Conservation (phyloP, 805 yeast species). For the Groenewaldozyma tartarivorans region DNA sequence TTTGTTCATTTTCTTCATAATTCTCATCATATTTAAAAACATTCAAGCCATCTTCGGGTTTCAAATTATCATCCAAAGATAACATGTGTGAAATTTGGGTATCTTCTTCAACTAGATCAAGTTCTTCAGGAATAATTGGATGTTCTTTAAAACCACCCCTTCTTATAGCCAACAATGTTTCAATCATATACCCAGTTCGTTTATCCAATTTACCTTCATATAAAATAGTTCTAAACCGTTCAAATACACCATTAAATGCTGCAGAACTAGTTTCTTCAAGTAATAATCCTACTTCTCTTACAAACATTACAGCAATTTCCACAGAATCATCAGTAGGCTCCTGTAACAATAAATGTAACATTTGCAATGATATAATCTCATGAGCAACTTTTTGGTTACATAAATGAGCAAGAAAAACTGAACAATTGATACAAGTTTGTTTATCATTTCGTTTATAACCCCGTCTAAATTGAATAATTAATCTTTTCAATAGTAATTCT, state of each 20-base stretch:
- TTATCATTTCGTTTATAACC: slow-evolving; percentile 41
- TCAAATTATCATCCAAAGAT: slow-evolving; percentile 41
- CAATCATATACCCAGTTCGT: slow-evolving; percentile 38
- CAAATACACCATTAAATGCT: slow-evolving; percentile 45
- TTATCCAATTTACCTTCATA: slow-evolving; percentile 42
- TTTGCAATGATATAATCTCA: slow-evolving; percentile 44
- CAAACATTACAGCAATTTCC: slow-evolving; percentile 41
- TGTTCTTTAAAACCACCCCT: slow-evolving; percentile 33
- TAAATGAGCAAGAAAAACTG: slow-evolving; percentile 50
- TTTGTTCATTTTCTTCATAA: slow-evolving; percentile 40
- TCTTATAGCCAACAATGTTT: slow-evolving; percentile 42
- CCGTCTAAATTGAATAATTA: slow-evolving; percentile 49
- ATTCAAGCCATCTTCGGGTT: slow-evolving; percentile 39
- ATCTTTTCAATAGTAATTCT: slow-evolving; percentile 40
- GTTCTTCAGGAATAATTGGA: slow-evolving; percentile 34
- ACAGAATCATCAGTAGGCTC: slow-evolving; percentile 47
- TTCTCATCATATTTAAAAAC: slow-evolving; percentile 42
- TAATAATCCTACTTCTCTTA: slow-evolving; percentile 44
- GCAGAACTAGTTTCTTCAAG: slow-evolving; percentile 35
- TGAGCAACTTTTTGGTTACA: slow-evolving; percentile 54
- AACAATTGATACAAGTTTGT: slow-evolving; percentile 33
- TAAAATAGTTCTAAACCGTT: slow-evolving; percentile 49
- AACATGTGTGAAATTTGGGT: slow-evolving; percentile 50
- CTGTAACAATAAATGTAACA: slow-evolving; percentile 38
- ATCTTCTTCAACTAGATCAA: slow-evolving; percentile 55